Base-by-base conservation (phyloP, 371 early-diverging fungal species). In the Apophysomyces elegans region DNA sequence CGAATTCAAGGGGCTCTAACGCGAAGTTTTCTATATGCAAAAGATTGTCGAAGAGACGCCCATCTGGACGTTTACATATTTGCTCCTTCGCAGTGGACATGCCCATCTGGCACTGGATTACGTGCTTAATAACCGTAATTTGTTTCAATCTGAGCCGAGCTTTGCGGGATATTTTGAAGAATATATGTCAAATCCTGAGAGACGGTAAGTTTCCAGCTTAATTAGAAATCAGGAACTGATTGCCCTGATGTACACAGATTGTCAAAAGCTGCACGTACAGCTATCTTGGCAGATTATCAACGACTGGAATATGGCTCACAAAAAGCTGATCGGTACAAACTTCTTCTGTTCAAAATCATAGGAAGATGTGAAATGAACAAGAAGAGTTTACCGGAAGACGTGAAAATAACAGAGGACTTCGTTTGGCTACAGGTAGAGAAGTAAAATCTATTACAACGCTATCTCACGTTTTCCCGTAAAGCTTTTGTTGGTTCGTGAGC, bases 11-110 rank as follows among this genome's bases (percentile, higher is more conserved):
- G 7, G 11, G 16, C 4, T 26, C 16, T 39, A 46, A 32, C 43
- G 37, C 14, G 37, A 43, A 26, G 2, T 26, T 26, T 26, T 26
- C 32, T 26, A 26, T 26, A 26, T 26, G 32, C 32, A 26, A 26
- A 78, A 90, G 80, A 71, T 85, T 44, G 73, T 81, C 13, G 78
- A 85, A 32, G 80, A 82, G 56, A 81, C 83, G 44, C 93, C 96
- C 0, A 84, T 92, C 36, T 96, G 96, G 96, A 90, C 93, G 0
- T 91, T 91, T 65, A 73, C 93, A 43, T 97, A 86, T 67, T 81
- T 87, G 61, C 77, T 96, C 12, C 75, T 95, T 41, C 87, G 97
- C 37, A 84, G 85, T 62, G 96, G 96, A 0, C 78, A 87, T 58
- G 65, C 70, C 14, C 63, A 84, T 5, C 86, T 92, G 35, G 93